Evolutionary conservation across 805 yeast genomes (phyloP).

Genomic region (Ogataea trehaloabstinens): DNA sequence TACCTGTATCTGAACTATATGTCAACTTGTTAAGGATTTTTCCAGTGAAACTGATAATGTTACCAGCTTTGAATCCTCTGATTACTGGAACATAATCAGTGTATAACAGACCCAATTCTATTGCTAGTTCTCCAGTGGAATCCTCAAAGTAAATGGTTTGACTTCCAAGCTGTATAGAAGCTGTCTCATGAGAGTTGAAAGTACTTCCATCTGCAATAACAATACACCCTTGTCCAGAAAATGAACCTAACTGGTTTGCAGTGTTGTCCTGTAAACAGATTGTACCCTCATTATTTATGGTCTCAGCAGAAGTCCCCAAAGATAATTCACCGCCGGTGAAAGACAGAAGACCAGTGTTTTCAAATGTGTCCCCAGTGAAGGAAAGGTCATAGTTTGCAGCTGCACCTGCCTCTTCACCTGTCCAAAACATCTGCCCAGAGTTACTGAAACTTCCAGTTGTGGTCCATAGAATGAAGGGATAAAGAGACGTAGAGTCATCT

Average conservation of each 20-base stretch:
- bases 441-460: background rate
- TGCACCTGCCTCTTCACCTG: background rate
- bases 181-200: background rate
- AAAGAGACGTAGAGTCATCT: background rate
- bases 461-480: conserved; percentile 1
- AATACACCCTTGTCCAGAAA: background rate
- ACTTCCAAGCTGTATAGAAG: background rate
- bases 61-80: conserved; percentile 2
- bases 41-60: background rate
- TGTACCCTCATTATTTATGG: background rate
- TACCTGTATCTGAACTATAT: background rate
- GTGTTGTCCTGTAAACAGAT: conserved; percentile 1
- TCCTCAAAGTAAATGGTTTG: conserved; percentile 1
- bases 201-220: background rate
- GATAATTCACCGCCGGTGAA: background rate
- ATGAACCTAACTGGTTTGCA: background rate
- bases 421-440: background rate
- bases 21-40: background rate
- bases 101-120: background rate
- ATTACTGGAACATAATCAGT: background rate
- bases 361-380: conserved; percentile 1
- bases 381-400: background rate
- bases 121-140: background rate
- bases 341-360: background rate
- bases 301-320: background rate